phyloP scores from a whole-genome alignment of 257 asterid species.

The Vinca minor region DNA sequence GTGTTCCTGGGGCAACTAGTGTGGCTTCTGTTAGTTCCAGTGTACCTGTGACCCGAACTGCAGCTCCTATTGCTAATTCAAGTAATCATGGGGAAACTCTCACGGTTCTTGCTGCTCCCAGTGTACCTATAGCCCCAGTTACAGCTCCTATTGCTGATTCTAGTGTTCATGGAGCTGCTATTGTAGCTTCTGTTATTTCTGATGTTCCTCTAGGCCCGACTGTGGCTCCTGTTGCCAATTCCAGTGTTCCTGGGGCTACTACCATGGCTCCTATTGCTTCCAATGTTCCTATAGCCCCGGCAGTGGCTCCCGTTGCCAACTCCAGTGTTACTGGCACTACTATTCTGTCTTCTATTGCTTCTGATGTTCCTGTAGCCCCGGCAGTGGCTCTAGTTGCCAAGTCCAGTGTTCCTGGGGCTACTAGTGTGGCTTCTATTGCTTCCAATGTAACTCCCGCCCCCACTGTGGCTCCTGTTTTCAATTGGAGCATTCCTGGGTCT shows the following conservation, averaged over 20 bases:
- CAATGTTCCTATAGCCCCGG: not conserved
- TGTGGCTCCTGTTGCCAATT: not conserved
- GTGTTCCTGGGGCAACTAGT: not conserved
- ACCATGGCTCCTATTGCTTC: not conserved
- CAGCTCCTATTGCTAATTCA: not conserved
- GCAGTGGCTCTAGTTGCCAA: not conserved
- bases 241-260: not conserved
- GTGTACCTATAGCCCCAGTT: not conserved
- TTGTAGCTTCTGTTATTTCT: conserved; percentile 2
- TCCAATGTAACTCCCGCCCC: not conserved
- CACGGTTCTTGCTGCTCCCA: not conserved
- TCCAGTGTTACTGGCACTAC: conserved; percentile 2
- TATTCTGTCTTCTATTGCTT: not conserved
- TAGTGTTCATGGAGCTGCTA: conserved; percentile 6
- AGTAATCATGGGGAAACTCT: not conserved
- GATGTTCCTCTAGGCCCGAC: too few species aligned
- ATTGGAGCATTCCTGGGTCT: conserved; percentile 9
- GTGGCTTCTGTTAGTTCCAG: not conserved
- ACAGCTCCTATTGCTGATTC: conserved; percentile 6
- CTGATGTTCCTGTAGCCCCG: not conserved
- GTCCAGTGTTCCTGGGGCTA: conserved; percentile 8
- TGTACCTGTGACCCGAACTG: not conserved
- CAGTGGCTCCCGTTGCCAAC: not conserved
- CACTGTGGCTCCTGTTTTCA: not conserved
- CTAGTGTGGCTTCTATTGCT: not conserved